These are phyloP conservation scores for Rhodosporidiobolus odoratus DNA, from an alignment of 768 basidiomycete species.

Conservation along the genomic window DNA sequence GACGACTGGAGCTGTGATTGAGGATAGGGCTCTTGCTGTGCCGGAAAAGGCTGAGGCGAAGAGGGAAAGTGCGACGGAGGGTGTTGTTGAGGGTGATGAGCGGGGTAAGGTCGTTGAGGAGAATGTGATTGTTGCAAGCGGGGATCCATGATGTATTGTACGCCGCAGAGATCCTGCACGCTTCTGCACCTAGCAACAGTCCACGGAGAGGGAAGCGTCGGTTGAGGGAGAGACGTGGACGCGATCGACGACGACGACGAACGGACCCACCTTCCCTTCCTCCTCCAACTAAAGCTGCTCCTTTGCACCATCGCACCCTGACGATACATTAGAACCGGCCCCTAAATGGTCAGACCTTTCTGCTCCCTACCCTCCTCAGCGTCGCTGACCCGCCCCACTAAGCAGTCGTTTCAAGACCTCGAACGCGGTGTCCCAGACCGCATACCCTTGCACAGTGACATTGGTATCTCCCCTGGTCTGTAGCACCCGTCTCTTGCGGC, in stretches of 20 bases:
- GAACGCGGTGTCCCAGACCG: conserved; percentile 29
- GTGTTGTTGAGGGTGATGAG: neutral
- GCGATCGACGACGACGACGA: too few species aligned
- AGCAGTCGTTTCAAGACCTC: conserved; percentile 29
- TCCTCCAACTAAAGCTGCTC: too few species aligned
- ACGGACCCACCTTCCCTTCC: too few species aligned
- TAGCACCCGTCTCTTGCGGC: neutral
- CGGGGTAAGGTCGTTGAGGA: conserved; percentile 10
- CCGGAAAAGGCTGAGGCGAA: neutral
- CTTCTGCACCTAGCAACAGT: too few species aligned
- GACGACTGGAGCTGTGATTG: conserved; percentile 1
- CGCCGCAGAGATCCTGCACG: too few species aligned
- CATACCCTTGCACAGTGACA: conserved; percentile 8
- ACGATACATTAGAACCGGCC: too few species aligned
- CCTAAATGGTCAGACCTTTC: too few species aligned
- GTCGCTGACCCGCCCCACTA: neutral
- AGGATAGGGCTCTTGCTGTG: neutral
- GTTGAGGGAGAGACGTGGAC: too few species aligned
- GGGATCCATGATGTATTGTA: conserved; percentile 26
- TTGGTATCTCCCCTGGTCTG: conserved; percentile 15
- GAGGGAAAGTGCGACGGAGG: neutral
- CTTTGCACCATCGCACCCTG: too few species aligned
- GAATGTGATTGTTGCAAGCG: conserved; percentile 2
- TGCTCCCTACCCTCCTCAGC: neutral
- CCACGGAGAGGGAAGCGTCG: neutral